Evolutionary conservation across 2,329 filamentous ascomycete species (phyloP).

Genomic region (Diaporthe vaccinii): DNA sequence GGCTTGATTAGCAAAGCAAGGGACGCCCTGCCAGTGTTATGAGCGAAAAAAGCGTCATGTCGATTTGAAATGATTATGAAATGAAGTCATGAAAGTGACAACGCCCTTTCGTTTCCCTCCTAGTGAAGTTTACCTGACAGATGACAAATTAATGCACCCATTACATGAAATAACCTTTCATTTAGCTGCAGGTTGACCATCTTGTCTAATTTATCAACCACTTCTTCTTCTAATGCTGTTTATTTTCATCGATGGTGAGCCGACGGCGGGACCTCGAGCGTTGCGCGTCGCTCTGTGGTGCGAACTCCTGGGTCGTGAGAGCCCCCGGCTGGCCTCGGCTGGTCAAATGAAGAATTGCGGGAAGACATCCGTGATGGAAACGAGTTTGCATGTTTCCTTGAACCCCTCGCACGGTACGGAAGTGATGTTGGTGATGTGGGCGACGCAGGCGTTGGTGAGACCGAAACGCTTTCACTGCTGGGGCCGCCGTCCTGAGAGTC

Average conservation of each 20-base stretch:
- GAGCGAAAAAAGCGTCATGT: neutral
- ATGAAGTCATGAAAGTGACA: neutral
- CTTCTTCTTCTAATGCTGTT: too few species aligned
- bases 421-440: neutral
- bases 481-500: neutral
- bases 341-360: neutral
- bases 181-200: too few species aligned
- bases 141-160: neutral
- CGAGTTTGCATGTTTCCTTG: conserved; percentile 3
- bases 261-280: neutral
- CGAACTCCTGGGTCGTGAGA: neutral
- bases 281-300: neutral
- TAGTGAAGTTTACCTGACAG: neutral
- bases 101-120: too few species aligned
- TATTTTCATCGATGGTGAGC: neutral
- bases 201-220: too few species aligned
- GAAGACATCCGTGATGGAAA: neutral
- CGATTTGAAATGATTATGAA: neutral
- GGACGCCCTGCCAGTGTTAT: too few species aligned
- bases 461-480: neutral
- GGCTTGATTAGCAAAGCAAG: neutral
- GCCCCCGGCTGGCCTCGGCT: neutral
- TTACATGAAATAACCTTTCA: neutral
- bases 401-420: neutral
- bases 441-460: neutral